phyloP scores from a whole-genome alignment of 208 protist genomes.

The Porcisia deanei region DNA sequence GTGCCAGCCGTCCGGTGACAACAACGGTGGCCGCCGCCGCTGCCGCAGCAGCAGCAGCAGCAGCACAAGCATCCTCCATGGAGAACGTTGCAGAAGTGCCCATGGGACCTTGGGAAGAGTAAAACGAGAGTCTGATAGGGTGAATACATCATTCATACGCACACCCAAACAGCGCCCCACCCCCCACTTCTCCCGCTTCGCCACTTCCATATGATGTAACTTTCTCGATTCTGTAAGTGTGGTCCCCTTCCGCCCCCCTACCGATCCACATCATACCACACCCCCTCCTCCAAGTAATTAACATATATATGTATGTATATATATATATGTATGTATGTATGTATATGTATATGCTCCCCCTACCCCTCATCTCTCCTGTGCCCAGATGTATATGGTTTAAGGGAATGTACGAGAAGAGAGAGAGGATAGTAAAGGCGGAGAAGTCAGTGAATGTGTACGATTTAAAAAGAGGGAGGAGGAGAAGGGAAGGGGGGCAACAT shows the following conservation, averaged over 20 bases:
- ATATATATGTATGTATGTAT: neutral
- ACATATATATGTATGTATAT: neutral
- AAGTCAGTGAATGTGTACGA: neutral
- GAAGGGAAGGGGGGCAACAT: too few species aligned
- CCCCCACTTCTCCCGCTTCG: too few species aligned
- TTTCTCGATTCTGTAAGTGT: neutral
- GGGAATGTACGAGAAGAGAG: neutral
- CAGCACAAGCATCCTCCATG: neutral
- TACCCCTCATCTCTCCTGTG: too few species aligned
- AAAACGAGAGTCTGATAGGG: neutral
- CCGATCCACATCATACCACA: too few species aligned
- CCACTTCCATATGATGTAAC: neutral
- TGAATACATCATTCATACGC: neutral
- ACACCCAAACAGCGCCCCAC: too few species aligned
- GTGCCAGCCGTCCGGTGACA: neutral
- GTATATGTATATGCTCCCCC: neutral
- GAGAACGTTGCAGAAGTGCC: neutral
- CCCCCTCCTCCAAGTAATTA: too few species aligned
- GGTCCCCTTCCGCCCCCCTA: neutral
- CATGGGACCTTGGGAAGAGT: slow-evolving; percentile 17
- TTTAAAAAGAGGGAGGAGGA: neutral
- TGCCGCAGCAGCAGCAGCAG: neutral
- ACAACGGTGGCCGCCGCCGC: neutral
- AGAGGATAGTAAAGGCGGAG: neutral
- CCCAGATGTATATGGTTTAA: too few species aligned